Evolutionary conservation across 495 filamentous ascomycete genomes (phyloP).

Genomic region (Collariella sp.): DNA sequence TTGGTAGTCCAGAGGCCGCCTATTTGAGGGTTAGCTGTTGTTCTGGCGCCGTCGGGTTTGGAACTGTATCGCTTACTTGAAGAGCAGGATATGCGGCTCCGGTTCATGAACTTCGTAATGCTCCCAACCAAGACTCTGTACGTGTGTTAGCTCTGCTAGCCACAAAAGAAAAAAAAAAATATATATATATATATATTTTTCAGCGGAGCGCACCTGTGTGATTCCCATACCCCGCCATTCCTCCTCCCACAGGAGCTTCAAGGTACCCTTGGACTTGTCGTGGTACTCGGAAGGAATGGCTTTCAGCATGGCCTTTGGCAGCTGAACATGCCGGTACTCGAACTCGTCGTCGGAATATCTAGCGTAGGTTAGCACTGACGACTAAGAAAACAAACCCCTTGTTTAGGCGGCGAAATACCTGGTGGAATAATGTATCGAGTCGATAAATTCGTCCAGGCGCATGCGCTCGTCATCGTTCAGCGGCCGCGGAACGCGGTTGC

Average conservation of each 20-base stretch:
- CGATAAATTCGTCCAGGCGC: slow-evolving; percentile 80
- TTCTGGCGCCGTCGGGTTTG: background rate
- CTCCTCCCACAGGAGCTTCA: slow-evolving; percentile 96
- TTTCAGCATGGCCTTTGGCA: slow-evolving; percentile 97
- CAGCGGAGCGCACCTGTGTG: slow-evolving; percentile 60
- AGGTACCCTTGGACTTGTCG: slow-evolving; percentile 76
- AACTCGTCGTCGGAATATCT: slow-evolving; percentile 84
- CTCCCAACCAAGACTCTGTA: slow-evolving; percentile 92
- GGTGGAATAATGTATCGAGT: slow-evolving; percentile 89
- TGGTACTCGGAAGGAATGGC: slow-evolving; percentile 94
- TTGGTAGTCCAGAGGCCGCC: slow-evolving; percentile 81
- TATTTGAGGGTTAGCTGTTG: slow-evolving; percentile 25
- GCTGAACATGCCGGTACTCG: slow-evolving; percentile 93
- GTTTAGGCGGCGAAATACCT: slow-evolving; percentile 47
- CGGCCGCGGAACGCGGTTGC: slow-evolving; percentile 75
- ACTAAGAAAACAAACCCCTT: background rate
- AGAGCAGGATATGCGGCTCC: slow-evolving; percentile 94
- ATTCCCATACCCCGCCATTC: slow-evolving; percentile 96
- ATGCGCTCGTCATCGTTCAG: slow-evolving; percentile 73
- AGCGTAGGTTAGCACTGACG: slow-evolving; percentile 6
- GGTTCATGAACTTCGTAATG: slow-evolving; percentile 99
- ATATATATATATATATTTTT: too few relatives aligned
- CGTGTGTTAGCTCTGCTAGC: slow-evolving; percentile 1
- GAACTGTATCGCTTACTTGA: slow-evolving; percentile 64
- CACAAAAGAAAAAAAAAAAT: too few relatives aligned